Percentiles rank a stretch among this genome's conserved stretches.
Conservation (phyloP, 495 filamentous ascomycete genomes). For the Cetradonia linearis region DNA sequence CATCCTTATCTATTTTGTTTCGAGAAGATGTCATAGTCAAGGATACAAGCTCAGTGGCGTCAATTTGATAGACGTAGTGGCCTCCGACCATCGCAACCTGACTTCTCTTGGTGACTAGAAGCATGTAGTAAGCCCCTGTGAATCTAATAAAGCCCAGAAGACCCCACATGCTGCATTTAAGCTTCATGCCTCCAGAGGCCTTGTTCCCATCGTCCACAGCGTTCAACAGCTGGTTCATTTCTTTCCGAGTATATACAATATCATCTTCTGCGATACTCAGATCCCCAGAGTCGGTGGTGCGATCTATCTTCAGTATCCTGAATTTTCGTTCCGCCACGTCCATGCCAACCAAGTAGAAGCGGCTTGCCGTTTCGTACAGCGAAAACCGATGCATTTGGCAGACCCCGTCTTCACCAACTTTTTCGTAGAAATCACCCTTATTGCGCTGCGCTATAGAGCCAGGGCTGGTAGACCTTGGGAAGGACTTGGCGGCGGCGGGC, state of each 20-base stretch:
- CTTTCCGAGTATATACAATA: constrained; percentile 81
- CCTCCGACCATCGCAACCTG: constrained; percentile 93
- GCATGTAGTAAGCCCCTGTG: constrained; percentile 95
- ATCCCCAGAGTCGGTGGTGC: constrained; percentile 71
- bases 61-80: constrained; percentile 90
- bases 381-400: constrained; percentile 93
- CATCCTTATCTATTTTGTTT: constrained; percentile 67
- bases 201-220: constrained; percentile 95
- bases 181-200: constrained; percentile 77
- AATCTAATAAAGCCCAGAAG: constrained; percentile 91
- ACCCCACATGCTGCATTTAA: constrained; percentile 87
- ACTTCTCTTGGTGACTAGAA: constrained; percentile 88
- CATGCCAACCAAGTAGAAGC: constrained; percentile 88
- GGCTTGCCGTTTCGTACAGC: constrained; percentile 82
- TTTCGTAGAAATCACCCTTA: constrained; percentile 44
- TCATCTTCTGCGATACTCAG: constrained; percentile 85
- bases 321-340: constrained; percentile 82
- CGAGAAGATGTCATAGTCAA: constrained; percentile 56
- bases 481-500: constrained; percentile 50
- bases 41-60: constrained; percentile 88
- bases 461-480: constrained; percentile 51
- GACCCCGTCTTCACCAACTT: constrained; percentile 55
- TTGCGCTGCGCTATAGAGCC: constrained; percentile 39
- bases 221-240: constrained; percentile 86
- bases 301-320: constrained; percentile 87